Base-by-base conservation (phyloP, 768 basidiomycete species). In the Hypholoma sublateritium region DNA sequence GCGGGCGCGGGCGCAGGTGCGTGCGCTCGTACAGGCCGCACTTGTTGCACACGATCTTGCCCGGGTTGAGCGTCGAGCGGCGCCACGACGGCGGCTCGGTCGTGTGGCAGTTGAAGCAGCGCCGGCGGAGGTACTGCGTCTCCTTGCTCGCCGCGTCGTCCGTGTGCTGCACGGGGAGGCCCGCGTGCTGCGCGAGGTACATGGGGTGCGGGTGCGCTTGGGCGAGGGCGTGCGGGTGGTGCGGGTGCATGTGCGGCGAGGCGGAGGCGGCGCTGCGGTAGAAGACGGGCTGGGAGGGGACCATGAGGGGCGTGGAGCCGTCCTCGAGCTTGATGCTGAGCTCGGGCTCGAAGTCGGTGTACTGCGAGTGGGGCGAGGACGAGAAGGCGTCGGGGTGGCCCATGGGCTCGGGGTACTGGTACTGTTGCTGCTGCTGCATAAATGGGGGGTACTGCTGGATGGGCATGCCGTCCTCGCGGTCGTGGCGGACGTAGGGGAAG, bases 1-100 rank as follows among this genome's bases (percentile, higher is more conserved):
- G 78, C 7, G 92, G 92, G 12, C 92, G 81, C 4, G 91, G 84
- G 21, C 92, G 83, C 54, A 93, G 72, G 62, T 94, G 92, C 12
- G 92, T 94, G 67, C 92, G 89, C 72, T 94, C 92, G 66, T 94
- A 94, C 37, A 94, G 80, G 9, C 92, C 92, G 62, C 92, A 94
- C 77, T 94, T 94, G 81, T 94, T 94, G 81, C 92, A 94, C 44
- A 94, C 92, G 66, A 94, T 94, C 74, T 94, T 94, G 61, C 92
- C 92, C 0, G 89, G 90, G 71, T 92, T 91, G 66, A 94, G 86
- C 4, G 92, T 93, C 28, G 85, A 88, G 44, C 92, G 84, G 53
- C 92, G 87, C 92, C 92, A 94, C 22, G 84, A 87, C 6, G 92
- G 92, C 0, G 92, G 92, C 69, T 94, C 92, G 1, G 92, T 94